Conservation (phyloP, 2,329 filamentous ascomycete species). For the Nannizzia gypsea region DNA sequence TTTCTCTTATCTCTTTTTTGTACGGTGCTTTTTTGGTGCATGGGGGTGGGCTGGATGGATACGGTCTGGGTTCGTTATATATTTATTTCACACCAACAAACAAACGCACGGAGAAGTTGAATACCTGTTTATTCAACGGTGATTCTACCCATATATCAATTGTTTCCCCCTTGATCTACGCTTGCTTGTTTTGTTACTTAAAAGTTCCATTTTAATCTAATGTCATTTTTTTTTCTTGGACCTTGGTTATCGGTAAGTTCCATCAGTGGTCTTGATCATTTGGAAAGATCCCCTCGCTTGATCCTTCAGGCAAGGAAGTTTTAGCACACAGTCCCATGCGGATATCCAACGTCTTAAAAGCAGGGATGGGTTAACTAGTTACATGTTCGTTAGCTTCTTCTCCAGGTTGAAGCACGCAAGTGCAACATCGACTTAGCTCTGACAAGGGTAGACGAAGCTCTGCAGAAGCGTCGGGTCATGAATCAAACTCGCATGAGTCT, state of each 20-base stretch:
- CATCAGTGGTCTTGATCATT: no score
- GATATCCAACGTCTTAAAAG: no score
- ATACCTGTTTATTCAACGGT: neutral
- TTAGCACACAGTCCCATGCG: no score
- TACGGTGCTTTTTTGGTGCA: neutral
- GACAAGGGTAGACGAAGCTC: neutral
- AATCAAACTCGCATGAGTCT: no score
- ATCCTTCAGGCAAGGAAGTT: no score
- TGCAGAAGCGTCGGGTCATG: neutral
- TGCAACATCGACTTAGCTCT: neutral
- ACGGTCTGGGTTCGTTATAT: neutral
- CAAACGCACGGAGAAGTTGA: neutral
- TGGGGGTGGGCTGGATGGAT: neutral
- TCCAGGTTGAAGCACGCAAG: no score
- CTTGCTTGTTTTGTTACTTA: neutral
- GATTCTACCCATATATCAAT: neutral
- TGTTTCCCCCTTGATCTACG: no score
- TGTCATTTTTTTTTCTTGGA: neutral
- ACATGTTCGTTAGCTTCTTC: neutral
- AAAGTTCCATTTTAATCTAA: conserved; percentile 1
- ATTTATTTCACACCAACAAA: no score
- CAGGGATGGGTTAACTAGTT: no score
- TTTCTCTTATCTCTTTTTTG: neutral
- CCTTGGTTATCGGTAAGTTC: neutral
- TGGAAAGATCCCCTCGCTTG: no score